Evolutionary conservation across 805 yeast species (phyloP).

Genomic region (Yamadazyma phyllophila): DNA sequence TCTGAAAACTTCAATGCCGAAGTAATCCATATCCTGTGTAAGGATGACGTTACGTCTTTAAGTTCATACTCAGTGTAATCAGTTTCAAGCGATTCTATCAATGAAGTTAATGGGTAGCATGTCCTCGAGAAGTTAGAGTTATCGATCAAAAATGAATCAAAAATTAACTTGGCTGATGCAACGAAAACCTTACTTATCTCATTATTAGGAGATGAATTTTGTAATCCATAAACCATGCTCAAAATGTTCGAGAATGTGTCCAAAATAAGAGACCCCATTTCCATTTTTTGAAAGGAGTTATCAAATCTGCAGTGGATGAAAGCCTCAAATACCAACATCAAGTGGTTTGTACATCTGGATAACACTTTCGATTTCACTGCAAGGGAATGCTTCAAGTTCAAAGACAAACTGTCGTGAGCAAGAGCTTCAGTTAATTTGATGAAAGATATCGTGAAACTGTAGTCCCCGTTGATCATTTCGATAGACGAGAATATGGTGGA

Average conservation of each 20-base stretch:
- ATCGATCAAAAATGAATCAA: constrained; percentile 54
- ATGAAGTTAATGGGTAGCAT: constrained; percentile 49
- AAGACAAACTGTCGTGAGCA: constrained; percentile 45
- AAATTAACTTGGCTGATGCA: constrained; percentile 48
- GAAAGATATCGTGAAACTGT: constrained; percentile 58
- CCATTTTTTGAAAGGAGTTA: constrained; percentile 53
- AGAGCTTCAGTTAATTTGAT: constrained; percentile 55
- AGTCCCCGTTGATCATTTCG: constrained; percentile 70
- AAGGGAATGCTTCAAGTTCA: constrained; percentile 4
- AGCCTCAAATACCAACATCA: constrained; percentile 71
- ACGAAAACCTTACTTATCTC: constrained; percentile 49
- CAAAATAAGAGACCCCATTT: constrained; percentile 56
- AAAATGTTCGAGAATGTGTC: constrained; percentile 56
- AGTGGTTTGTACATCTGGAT: constrained; percentile 50
- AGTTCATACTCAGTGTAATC: constrained; percentile 35
- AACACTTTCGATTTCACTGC: constrained; percentile 42
- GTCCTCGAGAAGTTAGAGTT: constrained; percentile 51
- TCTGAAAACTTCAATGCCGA: constrained; percentile 55
- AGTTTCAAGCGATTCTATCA: constrained; percentile 47
- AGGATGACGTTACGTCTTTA: constrained; percentile 43
- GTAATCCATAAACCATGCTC: constrained; percentile 47
- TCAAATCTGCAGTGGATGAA: constrained; percentile 68
- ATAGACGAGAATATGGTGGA: constrained; percentile 62
- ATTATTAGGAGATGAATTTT: constrained; percentile 22
- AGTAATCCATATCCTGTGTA: constrained; percentile 50